A percentile compares a stretch with the other conserved stretches of the same genome.
Conservation (phyloP, 768 basidiomycete species). For the Kwoniella shandongensis region DNA sequence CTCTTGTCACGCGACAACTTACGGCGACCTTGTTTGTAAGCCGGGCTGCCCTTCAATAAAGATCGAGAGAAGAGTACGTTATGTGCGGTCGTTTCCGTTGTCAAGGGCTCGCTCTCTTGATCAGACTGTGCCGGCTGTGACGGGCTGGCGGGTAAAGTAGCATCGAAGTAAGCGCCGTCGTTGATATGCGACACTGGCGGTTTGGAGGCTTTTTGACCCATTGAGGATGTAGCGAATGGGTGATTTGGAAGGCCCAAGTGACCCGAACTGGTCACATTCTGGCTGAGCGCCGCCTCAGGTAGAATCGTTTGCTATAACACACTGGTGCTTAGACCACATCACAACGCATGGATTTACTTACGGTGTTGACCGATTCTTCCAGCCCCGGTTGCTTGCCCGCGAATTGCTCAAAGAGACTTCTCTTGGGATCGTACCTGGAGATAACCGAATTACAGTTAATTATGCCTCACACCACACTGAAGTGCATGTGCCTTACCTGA, state of each 20-base stretch:
- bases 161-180: no score
- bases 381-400: conserved; percentile 52
- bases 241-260: no score
- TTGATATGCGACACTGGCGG: no score
- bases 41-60: conserved; percentile 78
- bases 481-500: conserved; percentile 56
- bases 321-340: no score
- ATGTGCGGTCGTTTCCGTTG: background rate
- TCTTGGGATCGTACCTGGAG: conserved; percentile 70
- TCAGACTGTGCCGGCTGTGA: background rate
- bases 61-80: conserved; percentile 65
- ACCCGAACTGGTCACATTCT: no score
- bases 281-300: no score
- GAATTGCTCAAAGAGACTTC: conserved; percentile 87
- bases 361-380: conserved; percentile 15
- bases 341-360: background rate
- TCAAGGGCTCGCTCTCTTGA: conserved; percentile 2
- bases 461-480: background rate
- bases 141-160: background rate
- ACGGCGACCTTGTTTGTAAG: conserved; percentile 74
- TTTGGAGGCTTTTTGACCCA: no score
- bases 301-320: no score
- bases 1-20: conserved; percentile 21
- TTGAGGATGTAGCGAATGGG: no score
- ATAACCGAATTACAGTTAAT: background rate